Evolutionary conservation across 1,284 basidiomycete species (phyloP), one percentile per base, ranked within the genome.

Genomic region (Prillingera fragicola): DNA sequence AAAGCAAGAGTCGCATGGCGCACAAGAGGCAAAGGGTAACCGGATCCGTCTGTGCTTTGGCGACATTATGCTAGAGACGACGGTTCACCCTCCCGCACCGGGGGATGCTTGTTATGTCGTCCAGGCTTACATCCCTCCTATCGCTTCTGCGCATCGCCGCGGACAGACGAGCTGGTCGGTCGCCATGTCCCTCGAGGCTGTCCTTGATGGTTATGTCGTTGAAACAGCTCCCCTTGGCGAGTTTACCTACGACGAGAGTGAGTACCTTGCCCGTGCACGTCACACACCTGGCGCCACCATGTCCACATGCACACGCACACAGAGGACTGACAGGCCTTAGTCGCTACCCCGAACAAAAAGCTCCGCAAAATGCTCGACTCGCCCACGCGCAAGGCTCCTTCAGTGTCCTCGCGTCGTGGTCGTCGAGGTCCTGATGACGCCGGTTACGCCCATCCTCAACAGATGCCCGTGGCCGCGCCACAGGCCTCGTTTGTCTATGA

Each of bases 41-140:
- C 55, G 56, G 4, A 42, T 66, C 6, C 51, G 67, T 26, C 45
- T 68, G 10, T 41, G 63, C 12, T 59, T 70, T 29, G 63, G 60
- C 3, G 40, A 31, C 9, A 43, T 59, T 36, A 53, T 55, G 8
- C 53, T 68, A n/a, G 61, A 57, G 18, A 63, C 65, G 1, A 51
- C 43, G 8, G 61, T 63, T 3, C 42, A 44, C 13, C 37, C 54
- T 3, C 45, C 47, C 4, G 25, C 19, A 17, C 19, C 23, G 8
- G 12, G 22, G 12, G 28, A 24, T 24, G 33, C 41, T 15, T 33
- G 28, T 14, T 50, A 50, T 27, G 18, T 42, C 17, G 27, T 50
- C 19, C 29, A 33, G 14, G 37, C 41, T 5, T 19, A 27, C 4
- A 42, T 39, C 15, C 47, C 47, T 5, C 19, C 47, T 3, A 12